These are phyloP conservation scores for Debaryomyces tyrocola DNA, from an alignment of 805 yeast genomes.

Conservation along the genomic window DNA sequence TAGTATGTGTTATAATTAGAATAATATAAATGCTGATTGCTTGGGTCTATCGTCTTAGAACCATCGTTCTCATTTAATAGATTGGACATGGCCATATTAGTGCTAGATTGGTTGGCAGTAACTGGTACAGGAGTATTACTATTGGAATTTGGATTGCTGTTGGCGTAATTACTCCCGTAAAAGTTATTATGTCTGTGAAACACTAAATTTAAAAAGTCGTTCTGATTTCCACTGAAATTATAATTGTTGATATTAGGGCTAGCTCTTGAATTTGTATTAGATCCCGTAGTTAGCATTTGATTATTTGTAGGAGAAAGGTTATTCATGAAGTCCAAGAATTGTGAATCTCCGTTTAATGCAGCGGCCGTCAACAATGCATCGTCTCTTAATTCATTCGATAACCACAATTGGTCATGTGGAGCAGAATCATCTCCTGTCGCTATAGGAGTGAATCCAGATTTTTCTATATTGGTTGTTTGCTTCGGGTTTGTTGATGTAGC, in stretches of 20 bases:
- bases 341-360: conserved; percentile 61
- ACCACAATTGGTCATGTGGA: conserved; percentile 59
- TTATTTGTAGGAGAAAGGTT: conserved; percentile 12
- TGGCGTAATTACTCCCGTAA: conserved; percentile 3
- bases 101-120: conserved; percentile 5
- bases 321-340: conserved; percentile 53
- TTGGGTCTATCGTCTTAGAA: conserved; percentile 26
- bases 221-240: conserved; percentile 28
- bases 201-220: conserved; percentile 51
- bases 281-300: conserved; percentile 4
- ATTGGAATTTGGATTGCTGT: conserved; percentile 3
- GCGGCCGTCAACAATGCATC: conserved; percentile 76
- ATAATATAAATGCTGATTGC: conserved; percentile 36
- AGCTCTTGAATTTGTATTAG: conserved; percentile 3
- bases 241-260: conserved; percentile 5
- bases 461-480: background rate
- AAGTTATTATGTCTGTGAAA: conserved; percentile 45
- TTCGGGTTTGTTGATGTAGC: background rate
- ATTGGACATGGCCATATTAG: conserved; percentile 16
- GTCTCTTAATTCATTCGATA: conserved; percentile 67
- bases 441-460: background rate
- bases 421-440: conserved; percentile 14
- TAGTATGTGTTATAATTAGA: conserved; percentile 39
- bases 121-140: conserved; percentile 4
- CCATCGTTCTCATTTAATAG: conserved; percentile 11